Evolutionary conservation across 352 stramenopile species (phyloP).

Genomic region (Blastocystis sp.): DNA sequence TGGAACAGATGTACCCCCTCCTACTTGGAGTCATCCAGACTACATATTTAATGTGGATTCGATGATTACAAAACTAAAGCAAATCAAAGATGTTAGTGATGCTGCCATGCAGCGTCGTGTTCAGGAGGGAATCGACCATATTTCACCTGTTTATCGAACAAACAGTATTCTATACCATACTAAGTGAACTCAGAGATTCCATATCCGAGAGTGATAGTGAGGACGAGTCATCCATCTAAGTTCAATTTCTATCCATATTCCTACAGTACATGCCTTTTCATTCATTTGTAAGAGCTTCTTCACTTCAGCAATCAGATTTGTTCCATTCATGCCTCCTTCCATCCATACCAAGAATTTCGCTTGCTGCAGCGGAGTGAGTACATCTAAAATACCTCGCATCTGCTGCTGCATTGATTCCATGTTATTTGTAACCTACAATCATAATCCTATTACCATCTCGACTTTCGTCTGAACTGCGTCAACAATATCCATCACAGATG

Average conservation of each 20-base stretch:
- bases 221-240: not conserved
- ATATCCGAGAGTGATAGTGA: slow-evolving; percentile 31
- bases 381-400: slow-evolving; percentile 69
- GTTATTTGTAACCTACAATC: not conserved
- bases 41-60: slow-evolving; percentile 63
- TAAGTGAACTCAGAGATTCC: not conserved
- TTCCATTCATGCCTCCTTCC: slow-evolving; percentile 40
- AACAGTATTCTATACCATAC: not conserved
- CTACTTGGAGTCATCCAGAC: slow-evolving; percentile 28
- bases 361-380: slow-evolving; percentile 67
- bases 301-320: not conserved
- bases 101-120: not conserved
- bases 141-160: slow-evolving; percentile 3
- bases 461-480: slow-evolving; percentile 68
- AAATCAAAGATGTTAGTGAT: slow-evolving; percentile 45
- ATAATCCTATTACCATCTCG: not conserved
- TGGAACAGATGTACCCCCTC: slow-evolving; percentile 51
- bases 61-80: slow-evolving; percentile 56
- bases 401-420: slow-evolving; percentile 67
- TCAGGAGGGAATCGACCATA: not conserved
- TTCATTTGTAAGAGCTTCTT: slow-evolving; percentile 33
- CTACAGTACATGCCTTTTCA: not conserved
- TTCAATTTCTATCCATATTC: not conserved
- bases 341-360: slow-evolving; percentile 71
- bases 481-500: slow-evolving; percentile 69